These are phyloP conservation scores for Caryopteris hybrid DNA, from an alignment of 305 asterid genomes.

Conservation along the genomic window DNA sequence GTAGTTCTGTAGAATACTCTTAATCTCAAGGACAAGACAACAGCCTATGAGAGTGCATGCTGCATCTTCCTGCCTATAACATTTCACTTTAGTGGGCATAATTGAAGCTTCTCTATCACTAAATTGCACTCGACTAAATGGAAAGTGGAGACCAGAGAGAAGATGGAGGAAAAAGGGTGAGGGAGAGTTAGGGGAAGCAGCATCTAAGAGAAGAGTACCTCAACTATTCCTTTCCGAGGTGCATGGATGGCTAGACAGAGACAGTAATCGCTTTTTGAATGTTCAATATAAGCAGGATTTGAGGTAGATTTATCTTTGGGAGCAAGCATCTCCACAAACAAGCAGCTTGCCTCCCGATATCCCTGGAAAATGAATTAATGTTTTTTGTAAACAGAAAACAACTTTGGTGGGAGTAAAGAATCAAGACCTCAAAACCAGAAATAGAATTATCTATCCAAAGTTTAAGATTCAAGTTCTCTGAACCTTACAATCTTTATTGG, in stretches of 20 bases:
- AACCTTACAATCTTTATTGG: background rate
- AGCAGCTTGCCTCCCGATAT: conserved; percentile 95
- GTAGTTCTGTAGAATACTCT: background rate
- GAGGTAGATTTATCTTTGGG: conserved; percentile 43
- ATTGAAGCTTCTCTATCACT: background rate
- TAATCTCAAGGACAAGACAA: background rate
- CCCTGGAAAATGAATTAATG: conserved; percentile 51
- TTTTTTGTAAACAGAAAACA: background rate
- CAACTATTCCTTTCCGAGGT: conserved; percentile 91
- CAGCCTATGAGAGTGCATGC: background rate
- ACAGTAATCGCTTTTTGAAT: conserved; percentile 72
- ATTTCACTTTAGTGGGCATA: background rate
- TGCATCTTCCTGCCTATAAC: background rate
- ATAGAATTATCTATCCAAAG: background rate
- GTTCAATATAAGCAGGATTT: conserved; percentile 31
- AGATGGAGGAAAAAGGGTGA: background rate
- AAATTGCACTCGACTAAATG: background rate
- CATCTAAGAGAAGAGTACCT: conserved; percentile 46
- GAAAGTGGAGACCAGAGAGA: background rate
- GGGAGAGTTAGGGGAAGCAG: background rate
- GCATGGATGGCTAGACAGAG: conserved; percentile 97
- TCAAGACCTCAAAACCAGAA: background rate
- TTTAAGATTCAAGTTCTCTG: background rate
- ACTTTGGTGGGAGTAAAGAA: background rate
- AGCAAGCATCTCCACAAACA: conserved; percentile 90